phyloP scores from a whole-genome alignment of 2,329 filamentous ascomycete genomes.

The Tolypocladium cylindrosporum region DNA sequence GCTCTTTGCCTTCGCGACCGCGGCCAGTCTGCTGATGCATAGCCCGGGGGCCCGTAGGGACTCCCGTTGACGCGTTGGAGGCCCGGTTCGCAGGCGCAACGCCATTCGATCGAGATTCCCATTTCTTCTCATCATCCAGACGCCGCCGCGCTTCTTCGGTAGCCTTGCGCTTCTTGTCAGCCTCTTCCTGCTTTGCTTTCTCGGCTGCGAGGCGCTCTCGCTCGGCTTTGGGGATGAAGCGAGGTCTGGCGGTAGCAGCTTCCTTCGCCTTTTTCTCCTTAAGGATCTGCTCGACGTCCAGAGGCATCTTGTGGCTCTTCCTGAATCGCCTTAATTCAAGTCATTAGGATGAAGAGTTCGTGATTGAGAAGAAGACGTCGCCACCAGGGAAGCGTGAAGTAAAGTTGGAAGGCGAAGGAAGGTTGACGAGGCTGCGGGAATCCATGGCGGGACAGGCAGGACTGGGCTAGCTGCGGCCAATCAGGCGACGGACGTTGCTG shows the following conservation, averaged over 20 bases:
- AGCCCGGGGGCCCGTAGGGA: slow-evolving; percentile 65
- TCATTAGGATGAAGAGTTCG: too few relatives aligned
- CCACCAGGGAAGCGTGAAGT: neutral
- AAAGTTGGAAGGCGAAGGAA: neutral
- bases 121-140: slow-evolving; percentile 48
- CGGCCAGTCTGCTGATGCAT: slow-evolving; percentile 41
- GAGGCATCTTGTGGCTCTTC: slow-evolving; percentile 20
- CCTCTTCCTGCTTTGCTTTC: slow-evolving; percentile 61
- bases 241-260: slow-evolving; percentile 76
- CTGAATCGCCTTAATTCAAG: neutral
- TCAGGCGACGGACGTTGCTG: neutral
- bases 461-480: neutral
- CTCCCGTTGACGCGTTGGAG: slow-evolving; percentile 13
- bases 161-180: slow-evolving; percentile 39
- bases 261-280: slow-evolving; percentile 80
- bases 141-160: slow-evolving; percentile 59
- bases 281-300: slow-evolving; percentile 79
- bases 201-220: slow-evolving; percentile 72
- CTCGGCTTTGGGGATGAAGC: slow-evolving; percentile 76
- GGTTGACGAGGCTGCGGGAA: slow-evolving; percentile 6
- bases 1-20: slow-evolving; percentile 19
- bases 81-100: slow-evolving; percentile 13
- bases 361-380: too few relatives aligned
- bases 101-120: slow-evolving; percentile 18
- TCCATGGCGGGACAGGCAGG: neutral